These are phyloP conservation scores for Malassezia restricta DNA, from an alignment of 1,284 basidiomycete species.

Conservation along the genomic window DNA sequence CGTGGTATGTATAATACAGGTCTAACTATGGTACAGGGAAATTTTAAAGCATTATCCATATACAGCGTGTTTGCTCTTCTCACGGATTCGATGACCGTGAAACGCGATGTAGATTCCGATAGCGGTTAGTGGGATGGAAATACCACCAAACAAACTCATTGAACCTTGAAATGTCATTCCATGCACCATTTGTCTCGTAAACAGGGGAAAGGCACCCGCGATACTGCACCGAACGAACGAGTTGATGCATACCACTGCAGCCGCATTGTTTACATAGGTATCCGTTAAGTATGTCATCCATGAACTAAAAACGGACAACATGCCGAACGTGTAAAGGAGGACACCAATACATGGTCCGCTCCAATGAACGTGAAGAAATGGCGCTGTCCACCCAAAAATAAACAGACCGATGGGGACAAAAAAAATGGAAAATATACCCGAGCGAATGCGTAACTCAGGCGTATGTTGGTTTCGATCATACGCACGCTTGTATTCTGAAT, in stretches of 20 bases:
- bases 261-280: slow-evolving; percentile 16
- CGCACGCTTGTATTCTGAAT: not conserved
- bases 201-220: slow-evolving; percentile 19
- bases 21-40: slow-evolving; percentile 5
- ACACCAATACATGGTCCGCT: slow-evolving; percentile 15
- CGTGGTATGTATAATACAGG: slow-evolving; percentile 7
- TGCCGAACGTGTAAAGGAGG: slow-evolving; percentile 16
- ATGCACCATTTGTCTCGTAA: slow-evolving; percentile 16
- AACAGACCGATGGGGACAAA: slow-evolving; percentile 19
- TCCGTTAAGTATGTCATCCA: slow-evolving; percentile 19
- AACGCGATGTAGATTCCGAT: slow-evolving; percentile 9
- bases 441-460: slow-evolving; percentile 17
- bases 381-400: slow-evolving; percentile 22
- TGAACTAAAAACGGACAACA: slow-evolving; percentile 16
- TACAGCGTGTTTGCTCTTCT: slow-evolving; percentile 9
- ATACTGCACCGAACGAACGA: slow-evolving; percentile 14
- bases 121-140: slow-evolving; percentile 14
- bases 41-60: slow-evolving; percentile 3
- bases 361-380: slow-evolving; percentile 17
- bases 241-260: slow-evolving; percentile 15
- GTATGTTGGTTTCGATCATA: slow-evolving; percentile 9
- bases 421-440: slow-evolving; percentile 13
- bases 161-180: slow-evolving; percentile 21
- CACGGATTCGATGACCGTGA: slow-evolving; percentile 11
- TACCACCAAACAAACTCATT: slow-evolving; percentile 17